These are phyloP conservation scores for Hypoxylon rickii DNA, from an alignment of 495 filamentous ascomycete genomes.

Conservation along the genomic window DNA sequence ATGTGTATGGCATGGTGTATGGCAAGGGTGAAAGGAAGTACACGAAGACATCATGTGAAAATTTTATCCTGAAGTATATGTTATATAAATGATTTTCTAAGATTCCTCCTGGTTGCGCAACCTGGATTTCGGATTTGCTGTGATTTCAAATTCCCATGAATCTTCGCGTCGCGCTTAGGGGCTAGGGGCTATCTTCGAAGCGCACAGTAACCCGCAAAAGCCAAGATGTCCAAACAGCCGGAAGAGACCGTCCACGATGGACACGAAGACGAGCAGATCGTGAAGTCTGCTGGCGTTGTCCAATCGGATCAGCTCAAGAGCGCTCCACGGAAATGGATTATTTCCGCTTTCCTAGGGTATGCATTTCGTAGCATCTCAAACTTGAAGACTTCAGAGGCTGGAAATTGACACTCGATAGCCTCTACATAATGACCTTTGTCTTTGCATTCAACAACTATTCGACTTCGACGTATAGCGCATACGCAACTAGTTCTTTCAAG, in stretches of 20 bases:
- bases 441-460: not conserved
- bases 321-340: conserved; percentile 4
- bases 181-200: not conserved
- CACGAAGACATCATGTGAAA: too few relatives aligned
- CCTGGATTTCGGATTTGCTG: too few relatives aligned
- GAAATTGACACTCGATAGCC: not conserved
- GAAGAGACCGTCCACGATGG: not conserved
- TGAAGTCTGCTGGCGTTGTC: conserved; percentile 1
- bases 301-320: not conserved
- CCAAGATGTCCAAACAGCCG: not conserved
- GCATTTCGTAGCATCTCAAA: not conserved
- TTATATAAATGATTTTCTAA: too few relatives aligned
- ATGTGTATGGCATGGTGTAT: too few relatives aligned
- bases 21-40: too few relatives aligned
- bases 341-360: not conserved
- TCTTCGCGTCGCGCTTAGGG: not conserved
- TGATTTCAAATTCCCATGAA: too few relatives aligned
- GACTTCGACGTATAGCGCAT: not conserved
- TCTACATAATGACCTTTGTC: not conserved
- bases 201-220: not conserved
- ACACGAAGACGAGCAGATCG: not conserved
- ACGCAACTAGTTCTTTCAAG: not conserved
- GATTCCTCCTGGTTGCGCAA: too few relatives aligned
- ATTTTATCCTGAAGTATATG: too few relatives aligned
- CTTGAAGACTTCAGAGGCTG: not conserved